Evolutionary conservation across 2,329 filamentous ascomycete species (phyloP), one percentile per base, ranked within the genome.

Genomic region (Aureobasidium lini): DNA sequence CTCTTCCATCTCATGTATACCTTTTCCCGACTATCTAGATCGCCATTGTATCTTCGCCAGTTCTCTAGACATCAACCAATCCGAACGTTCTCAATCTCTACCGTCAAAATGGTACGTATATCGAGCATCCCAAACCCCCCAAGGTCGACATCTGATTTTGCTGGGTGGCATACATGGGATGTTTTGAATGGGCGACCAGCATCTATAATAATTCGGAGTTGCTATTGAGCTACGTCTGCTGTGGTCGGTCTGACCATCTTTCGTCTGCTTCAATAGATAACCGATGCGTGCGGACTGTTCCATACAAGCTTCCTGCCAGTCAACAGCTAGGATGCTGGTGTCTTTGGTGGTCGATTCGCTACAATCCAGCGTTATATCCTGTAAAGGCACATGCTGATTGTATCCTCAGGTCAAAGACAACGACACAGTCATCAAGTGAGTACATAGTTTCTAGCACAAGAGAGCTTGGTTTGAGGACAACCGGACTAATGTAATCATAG

Each of bases 391-490:
- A 40, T 40, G 48, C 48, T 52, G 48, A 52, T 34, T 52, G 18
- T 52, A 31, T 40, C 9, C 11, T 6, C n/a, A 52, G 48, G 78
- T 79, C 60, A 81, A 81, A 70, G 76, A 78, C 66, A 73, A 74
- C 48, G 70, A 77, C 37, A 80, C 77, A 44, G 77, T 81, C 52
- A 79, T 81, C 64, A 64, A 76, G 77, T 79, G 63, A 63, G 67
- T 46, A 57, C 39, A 58, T 15, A 42, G 46, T 43, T 44, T 16
- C 34, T 9, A 2, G 29, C 31, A 52, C 39, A 23, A 23, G 15
- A 42, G 9, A n/a, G n/a, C 13, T n/a, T 7, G 13, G 6, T 13
- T 11, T 9, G 9, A 7, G n/a, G 3, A 43, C 5, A 54, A 23
- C 23, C 23, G 32, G 13, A 16, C 53, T 58, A 10, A 44, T 36